Percentiles rank a stretch among this genome's conserved stretches.
Conservation (phyloP, 805 yeast species). For the Kodamaea restingae region DNA sequence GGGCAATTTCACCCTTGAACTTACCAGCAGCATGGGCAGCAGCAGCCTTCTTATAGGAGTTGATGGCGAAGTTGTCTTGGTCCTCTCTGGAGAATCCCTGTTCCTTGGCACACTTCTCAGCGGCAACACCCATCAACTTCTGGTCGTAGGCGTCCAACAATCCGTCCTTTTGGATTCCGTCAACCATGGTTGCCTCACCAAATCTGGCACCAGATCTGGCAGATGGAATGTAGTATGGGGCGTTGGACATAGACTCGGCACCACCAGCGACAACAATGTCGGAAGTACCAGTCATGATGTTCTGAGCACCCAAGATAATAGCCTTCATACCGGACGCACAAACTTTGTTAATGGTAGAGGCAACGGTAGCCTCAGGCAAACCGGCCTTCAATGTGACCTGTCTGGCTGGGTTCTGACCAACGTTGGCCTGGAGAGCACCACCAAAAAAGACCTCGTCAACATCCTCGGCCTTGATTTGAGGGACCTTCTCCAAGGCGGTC, state of each 20-base stretch:
- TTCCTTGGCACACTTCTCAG: constrained; percentile 92
- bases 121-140: constrained; percentile 93
- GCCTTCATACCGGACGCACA: constrained; percentile 97
- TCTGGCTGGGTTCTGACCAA: constrained; percentile 97
- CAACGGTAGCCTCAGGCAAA: constrained; percentile 70
- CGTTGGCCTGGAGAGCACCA: constrained; percentile 85
- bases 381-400: constrained; percentile 95
- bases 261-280: constrained; percentile 96
- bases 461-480: constrained; percentile 68
- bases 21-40: constrained; percentile 77
- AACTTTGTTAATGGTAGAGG: constrained; percentile 91
- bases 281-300: constrained; percentile 82
- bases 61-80: constrained; percentile 86
- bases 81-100: constrained; percentile 72
- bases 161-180: constrained; percentile 92
- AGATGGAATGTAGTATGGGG: constrained; percentile 85
- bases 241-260: constrained; percentile 94
- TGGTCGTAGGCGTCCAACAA: constrained; percentile 86
- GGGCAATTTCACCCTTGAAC: constrained; percentile 77
- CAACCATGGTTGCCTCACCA: constrained; percentile 76
- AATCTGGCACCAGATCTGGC: constrained; percentile 88
- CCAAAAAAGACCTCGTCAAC: constrained; percentile 93
- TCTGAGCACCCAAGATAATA: constrained; percentile 84
- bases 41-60: constrained; percentile 82
- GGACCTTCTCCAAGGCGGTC: constrained; percentile 79